These are phyloP conservation scores for Lactarius tabidus DNA, from an alignment of 768 basidiomycete species.

Conservation along the genomic window DNA sequence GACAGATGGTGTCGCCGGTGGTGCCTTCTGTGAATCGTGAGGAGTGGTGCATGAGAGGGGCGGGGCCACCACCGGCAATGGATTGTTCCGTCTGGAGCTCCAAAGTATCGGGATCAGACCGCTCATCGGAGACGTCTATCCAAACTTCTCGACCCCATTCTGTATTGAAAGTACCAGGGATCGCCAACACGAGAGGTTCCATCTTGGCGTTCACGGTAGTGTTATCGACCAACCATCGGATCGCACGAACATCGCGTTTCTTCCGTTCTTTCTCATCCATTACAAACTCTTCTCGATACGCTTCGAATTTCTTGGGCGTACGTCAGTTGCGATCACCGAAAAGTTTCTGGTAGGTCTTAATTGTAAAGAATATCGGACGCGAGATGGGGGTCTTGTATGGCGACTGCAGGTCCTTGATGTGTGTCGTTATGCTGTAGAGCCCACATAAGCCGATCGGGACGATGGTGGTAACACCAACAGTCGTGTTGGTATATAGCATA, in stretches of 20 bases:
- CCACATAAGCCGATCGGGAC: background rate
- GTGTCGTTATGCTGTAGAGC: background rate
- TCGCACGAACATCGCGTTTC: background rate
- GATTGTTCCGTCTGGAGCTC: background rate
- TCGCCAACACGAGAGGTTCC: background rate
- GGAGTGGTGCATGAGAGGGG: no score
- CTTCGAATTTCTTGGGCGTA: background rate
- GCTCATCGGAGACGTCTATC: background rate
- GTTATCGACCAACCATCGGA: no score
- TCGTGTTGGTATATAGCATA: background rate
- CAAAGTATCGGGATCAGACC: no score
- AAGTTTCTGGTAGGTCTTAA: no score
- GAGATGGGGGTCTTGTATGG: no score
- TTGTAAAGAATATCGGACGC: background rate
- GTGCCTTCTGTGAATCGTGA: no score
- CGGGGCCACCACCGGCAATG: background rate
- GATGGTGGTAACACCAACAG: background rate
- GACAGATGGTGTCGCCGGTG: no score
- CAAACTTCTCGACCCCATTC: background rate
- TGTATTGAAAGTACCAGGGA: background rate
- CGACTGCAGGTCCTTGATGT: background rate
- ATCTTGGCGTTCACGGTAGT: background rate
- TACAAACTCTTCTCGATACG: background rate
- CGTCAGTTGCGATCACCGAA: background rate
- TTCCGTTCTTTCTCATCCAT: background rate